These are phyloP conservation scores for Antarctomyces pellizariae DNA, from an alignment of 495 filamentous ascomycete genomes.

Conservation along the genomic window DNA sequence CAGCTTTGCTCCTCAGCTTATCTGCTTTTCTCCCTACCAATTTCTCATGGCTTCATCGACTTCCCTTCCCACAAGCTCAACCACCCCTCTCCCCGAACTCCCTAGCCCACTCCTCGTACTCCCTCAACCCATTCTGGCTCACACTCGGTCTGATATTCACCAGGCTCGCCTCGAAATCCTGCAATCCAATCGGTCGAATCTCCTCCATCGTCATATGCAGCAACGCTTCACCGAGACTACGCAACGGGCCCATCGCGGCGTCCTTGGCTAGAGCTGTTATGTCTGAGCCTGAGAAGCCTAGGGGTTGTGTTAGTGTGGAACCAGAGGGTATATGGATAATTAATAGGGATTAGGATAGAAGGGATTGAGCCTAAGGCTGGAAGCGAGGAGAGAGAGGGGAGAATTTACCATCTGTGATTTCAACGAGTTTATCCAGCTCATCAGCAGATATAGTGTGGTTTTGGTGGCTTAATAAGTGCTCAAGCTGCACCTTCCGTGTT, in stretches of 20 bases:
- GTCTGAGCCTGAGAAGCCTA: constrained; percentile 91
- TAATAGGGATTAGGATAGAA: constrained; percentile 1
- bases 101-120: constrained; percentile 85
- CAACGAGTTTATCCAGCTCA: constrained; percentile 59
- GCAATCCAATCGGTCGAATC: constrained; percentile 62
- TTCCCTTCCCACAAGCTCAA: constrained; percentile 19
- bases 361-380: background rate
- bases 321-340: constrained; percentile 2
- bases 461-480: constrained; percentile 59
- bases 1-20: no score
- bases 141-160: constrained; percentile 79
- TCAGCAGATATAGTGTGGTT: constrained; percentile 53
- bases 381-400: constrained; percentile 2
- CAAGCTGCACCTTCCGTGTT: constrained; percentile 56
- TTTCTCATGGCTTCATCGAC: no score
- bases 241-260: constrained; percentile 89
- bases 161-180: constrained; percentile 73
- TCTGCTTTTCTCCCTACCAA: no score
- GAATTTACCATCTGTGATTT: constrained; percentile 57
- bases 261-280: constrained; percentile 96
- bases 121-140: constrained; percentile 53
- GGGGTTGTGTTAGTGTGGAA: constrained; percentile 2
- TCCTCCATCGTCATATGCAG: constrained; percentile 82
- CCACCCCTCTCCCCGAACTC: constrained; percentile 86
- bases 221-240: constrained; percentile 74